Percentiles rank a stretch among this genome's conserved stretches.
These are phyloP conservation scores for Phylloporus sp. DNA, from an alignment of 768 basidiomycete species.

Conservation along the genomic window DNA sequence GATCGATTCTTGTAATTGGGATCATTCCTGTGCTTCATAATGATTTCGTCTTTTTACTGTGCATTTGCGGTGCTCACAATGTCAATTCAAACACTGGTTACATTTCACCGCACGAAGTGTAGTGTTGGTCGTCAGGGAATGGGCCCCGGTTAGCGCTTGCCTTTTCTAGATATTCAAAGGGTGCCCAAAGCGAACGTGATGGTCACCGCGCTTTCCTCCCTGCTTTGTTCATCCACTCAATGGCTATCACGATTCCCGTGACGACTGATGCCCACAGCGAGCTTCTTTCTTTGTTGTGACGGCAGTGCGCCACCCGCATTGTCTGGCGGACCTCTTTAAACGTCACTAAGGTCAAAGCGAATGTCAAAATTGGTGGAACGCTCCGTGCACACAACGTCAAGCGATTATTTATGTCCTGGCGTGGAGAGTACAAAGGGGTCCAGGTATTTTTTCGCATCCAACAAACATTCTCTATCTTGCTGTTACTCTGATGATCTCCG, in stretches of 20 bases:
- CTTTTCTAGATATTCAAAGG: constrained; percentile 9
- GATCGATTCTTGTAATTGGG: constrained; percentile 18
- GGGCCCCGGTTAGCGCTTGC: constrained; percentile 13
- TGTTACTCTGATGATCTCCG: constrained; percentile 8
- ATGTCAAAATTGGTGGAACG: not conserved
- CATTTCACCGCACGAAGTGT: not conserved
- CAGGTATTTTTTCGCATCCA: not conserved
- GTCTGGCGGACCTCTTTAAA: constrained; percentile 5
- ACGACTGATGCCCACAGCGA: constrained; percentile 5
- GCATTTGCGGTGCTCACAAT: constrained; percentile 15
- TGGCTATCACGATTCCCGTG: constrained; percentile 2
- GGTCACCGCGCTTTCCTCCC: not conserved
- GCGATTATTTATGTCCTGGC: constrained; percentile 3
- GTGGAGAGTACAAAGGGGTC: constrained; percentile 18
- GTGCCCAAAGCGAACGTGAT: constrained; percentile 3
- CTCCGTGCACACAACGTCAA: constrained; percentile 8
- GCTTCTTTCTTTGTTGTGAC: constrained; percentile 13
- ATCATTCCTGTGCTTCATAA: constrained; percentile 13
- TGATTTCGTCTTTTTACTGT: constrained; percentile 24
- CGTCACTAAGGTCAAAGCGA: constrained; percentile 19
- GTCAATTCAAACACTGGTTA: constrained; percentile 9
- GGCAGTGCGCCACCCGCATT: constrained; percentile 18
- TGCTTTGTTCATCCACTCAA: constrained; percentile 23
- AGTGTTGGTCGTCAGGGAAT: constrained; percentile 5
- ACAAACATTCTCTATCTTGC: not conserved